phyloP scores from a whole-genome alignment of 345 rosid genomes.

The Lenwebbia sp. region DNA sequence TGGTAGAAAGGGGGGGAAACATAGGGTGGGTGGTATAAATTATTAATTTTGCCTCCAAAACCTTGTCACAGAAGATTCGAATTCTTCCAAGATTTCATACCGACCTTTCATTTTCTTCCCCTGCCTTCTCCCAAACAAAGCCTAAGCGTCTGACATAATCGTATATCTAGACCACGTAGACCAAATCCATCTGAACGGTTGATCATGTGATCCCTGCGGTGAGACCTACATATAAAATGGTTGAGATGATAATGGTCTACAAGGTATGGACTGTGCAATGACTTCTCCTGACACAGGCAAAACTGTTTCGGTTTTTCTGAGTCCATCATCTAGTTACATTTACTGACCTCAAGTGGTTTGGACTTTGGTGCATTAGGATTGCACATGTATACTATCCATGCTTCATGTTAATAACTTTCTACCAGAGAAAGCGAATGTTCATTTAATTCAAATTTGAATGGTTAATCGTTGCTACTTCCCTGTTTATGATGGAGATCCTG shows the following conservation, averaged over 20 bases:
- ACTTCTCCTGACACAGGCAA: neutral
- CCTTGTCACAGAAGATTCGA: neutral
- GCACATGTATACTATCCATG: neutral
- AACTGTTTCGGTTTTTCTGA: neutral
- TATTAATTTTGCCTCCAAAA: neutral
- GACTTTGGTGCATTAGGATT: neutral
- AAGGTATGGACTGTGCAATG: neutral
- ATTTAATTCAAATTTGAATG: neutral
- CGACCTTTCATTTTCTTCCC: neutral
- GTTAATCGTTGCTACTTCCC: slow-evolving; percentile 10
- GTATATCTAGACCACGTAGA: neutral
- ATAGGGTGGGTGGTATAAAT: neutral
- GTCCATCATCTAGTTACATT: neutral
- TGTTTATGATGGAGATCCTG: slow-evolving; percentile 56
- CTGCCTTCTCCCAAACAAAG: neutral
- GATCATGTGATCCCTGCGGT: neutral
- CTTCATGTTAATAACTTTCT: neutral
- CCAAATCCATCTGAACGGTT: neutral
- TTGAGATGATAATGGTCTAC: neutral
- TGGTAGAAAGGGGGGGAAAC: neutral
- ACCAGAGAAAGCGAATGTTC: neutral
- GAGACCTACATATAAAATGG: neutral
- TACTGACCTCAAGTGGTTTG: neutral
- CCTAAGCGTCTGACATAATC: neutral
- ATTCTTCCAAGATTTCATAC: neutral